Percentiles rank a stretch among this genome's conserved stretches.
These are phyloP conservation scores for Moesziomyces globuligerus DNA, from an alignment of 1,284 basidiomycete genomes.

Conservation along the genomic window DNA sequence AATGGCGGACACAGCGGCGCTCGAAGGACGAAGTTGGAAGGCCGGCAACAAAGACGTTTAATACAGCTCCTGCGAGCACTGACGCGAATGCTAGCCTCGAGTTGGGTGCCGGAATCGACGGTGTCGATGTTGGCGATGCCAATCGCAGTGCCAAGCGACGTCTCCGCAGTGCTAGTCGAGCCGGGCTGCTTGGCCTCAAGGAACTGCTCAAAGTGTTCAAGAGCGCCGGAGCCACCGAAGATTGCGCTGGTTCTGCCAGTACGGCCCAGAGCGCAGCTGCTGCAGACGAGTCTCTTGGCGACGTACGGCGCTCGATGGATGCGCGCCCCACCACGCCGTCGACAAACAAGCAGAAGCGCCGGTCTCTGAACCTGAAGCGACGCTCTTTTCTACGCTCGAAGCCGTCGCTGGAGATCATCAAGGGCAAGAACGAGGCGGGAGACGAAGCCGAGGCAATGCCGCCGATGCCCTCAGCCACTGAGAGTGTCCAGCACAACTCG, in stretches of 20 bases:
- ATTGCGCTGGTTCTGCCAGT: not conserved
- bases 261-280: not conserved
- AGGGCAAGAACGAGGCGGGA: constrained; percentile 2
- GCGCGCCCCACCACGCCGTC: constrained; percentile 6
- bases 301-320: constrained; percentile 13
- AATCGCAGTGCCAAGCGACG: constrained; percentile 46
- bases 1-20: not conserved
- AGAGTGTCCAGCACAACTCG: not conserved
- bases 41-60: constrained; percentile 12
- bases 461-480: constrained; percentile 16
- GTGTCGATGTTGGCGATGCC: constrained; percentile 21
- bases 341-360: constrained; percentile 28
- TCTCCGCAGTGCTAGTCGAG: constrained; percentile 51
- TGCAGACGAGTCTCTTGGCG: not conserved
- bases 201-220: constrained; percentile 49
- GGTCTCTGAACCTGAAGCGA: constrained; percentile 36
- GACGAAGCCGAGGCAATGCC: constrained; percentile 2
- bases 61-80: constrained; percentile 17
- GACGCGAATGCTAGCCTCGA: constrained; percentile 3
- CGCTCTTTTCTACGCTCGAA: constrained; percentile 38
- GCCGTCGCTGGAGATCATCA: constrained; percentile 27
- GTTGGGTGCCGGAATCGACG: constrained; percentile 9
- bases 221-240: constrained; percentile 9
- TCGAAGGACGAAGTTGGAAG: not conserved
- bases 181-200: constrained; percentile 48